Evolutionary conservation across 75 land plant species (phyloP).

Genomic region (Selaginella tamariscina): DNA sequence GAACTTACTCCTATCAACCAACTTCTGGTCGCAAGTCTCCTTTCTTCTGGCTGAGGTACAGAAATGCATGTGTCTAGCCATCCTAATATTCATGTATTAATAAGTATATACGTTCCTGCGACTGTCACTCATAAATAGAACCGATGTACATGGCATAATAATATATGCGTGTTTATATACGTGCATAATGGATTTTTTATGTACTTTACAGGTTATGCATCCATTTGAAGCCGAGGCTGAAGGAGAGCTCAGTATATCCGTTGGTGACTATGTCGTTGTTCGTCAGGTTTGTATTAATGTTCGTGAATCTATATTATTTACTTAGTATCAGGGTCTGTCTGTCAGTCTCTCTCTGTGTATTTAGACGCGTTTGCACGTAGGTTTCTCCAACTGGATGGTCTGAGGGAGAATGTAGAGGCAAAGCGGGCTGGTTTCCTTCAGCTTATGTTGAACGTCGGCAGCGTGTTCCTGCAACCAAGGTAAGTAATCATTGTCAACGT

Average conservation of each 20-base stretch:
- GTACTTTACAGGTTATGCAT: conserved; percentile 34
- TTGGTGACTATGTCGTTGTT: conserved; percentile 46
- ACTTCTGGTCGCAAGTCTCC: conserved; percentile 19
- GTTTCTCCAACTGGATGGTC: conserved; percentile 11
- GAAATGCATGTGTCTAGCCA: too few relatives aligned
- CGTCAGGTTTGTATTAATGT: conserved; percentile 33
- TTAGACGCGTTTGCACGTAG: too few relatives aligned
- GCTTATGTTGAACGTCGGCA: conserved; percentile 8
- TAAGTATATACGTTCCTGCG: too few relatives aligned
- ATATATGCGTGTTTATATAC: too few relatives aligned
- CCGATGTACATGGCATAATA: too few relatives aligned
- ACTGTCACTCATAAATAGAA: too few relatives aligned
- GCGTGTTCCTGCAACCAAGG: conserved; percentile 8
- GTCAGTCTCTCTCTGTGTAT: too few relatives aligned
- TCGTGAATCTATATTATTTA: too few relatives aligned
- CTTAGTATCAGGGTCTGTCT: too few relatives aligned
- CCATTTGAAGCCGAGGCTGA: conserved; percentile 46
- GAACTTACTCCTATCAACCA: conserved; percentile 20
- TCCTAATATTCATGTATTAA: too few relatives aligned
- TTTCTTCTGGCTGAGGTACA: conserved; percentile 35
- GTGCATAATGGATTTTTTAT: neutral
- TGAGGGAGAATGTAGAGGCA: conserved; percentile 10
- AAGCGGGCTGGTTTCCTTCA: conserved; percentile 10
- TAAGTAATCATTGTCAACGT: conserved; percentile 30
- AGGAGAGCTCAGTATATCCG: conserved; percentile 41